Conservation (phyloP, 441 rosid species). For the Gossypium aridum region DNA sequence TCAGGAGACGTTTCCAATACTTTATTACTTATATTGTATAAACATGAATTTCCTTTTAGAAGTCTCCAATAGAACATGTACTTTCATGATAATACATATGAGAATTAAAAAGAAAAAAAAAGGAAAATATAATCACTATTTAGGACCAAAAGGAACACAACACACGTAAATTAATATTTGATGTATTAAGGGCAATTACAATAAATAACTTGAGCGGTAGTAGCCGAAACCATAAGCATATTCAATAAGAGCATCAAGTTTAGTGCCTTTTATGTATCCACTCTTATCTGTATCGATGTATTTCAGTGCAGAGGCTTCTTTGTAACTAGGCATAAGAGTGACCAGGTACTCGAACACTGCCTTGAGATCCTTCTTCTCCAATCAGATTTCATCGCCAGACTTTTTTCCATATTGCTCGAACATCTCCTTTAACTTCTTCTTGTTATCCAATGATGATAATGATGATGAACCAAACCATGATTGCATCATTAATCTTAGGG, state of each 20-base stretch:
- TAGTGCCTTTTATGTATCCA: background rate
- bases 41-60: too few species aligned
- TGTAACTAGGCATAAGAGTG: slow-evolving; percentile 10
- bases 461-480: background rate
- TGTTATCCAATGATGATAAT: background rate
- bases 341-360: slow-evolving; percentile 9
- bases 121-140: too few species aligned
- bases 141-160: too few species aligned
- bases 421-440: slow-evolving; percentile 14
- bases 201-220: too few species aligned
- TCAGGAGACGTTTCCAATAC: too few species aligned
- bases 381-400: background rate
- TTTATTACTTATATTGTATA: too few species aligned
- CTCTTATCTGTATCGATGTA: slow-evolving; percentile 15
- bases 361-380: slow-evolving; percentile 14
- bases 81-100: too few species aligned
- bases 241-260: slow-evolving; percentile 2
- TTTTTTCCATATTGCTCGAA: slow-evolving; percentile 6
- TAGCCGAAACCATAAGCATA: background rate
- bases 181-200: too few species aligned
- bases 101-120: too few species aligned
- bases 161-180: too few species aligned
- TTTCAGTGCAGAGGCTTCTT: slow-evolving; percentile 13
- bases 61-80: too few species aligned
- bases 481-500: background rate